Evolutionary conservation across 2,329 filamentous ascomycete genomes (phyloP).

Genomic region (Colletotrichum navitas): DNA sequence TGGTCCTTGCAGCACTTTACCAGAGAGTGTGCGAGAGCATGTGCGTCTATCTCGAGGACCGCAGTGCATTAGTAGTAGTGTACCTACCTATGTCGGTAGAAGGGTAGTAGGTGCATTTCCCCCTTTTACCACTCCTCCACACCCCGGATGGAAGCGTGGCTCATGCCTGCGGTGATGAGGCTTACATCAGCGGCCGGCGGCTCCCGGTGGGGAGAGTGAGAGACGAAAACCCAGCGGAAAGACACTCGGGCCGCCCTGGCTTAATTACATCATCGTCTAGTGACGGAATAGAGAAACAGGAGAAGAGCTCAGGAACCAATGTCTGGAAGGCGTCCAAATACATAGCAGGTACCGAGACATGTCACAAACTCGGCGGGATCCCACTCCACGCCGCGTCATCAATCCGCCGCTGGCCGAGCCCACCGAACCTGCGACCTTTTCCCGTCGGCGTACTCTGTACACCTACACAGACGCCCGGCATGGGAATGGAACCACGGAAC

Average conservation of each 20-base stretch:
- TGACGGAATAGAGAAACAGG: conserved; percentile 8
- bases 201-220: background rate
- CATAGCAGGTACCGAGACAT: conserved; percentile 12
- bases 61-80: background rate
- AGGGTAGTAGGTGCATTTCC: background rate
- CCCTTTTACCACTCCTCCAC: background rate
- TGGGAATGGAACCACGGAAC: background rate
- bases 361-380: conserved; percentile 1
- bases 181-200: conserved; percentile 31
- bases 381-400: conserved; percentile 11
- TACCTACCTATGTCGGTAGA: no score
- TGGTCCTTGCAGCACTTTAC: conserved; percentile 20
- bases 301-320: conserved; percentile 10
- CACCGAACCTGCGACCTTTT: background rate
- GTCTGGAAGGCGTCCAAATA: conserved; percentile 1
- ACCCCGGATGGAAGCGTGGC: conserved; percentile 23
- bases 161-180: conserved; percentile 12
- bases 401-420: no score
- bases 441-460: background rate
- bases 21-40: background rate
- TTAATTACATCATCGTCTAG: conserved; percentile 20
- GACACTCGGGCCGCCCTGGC: conserved; percentile 10
- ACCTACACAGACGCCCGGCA: background rate
- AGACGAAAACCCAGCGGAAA: background rate
- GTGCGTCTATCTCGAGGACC: background rate